Conservation (phyloP, 2,329 filamentous ascomycete species). For the Xylariaceae sp. region DNA sequence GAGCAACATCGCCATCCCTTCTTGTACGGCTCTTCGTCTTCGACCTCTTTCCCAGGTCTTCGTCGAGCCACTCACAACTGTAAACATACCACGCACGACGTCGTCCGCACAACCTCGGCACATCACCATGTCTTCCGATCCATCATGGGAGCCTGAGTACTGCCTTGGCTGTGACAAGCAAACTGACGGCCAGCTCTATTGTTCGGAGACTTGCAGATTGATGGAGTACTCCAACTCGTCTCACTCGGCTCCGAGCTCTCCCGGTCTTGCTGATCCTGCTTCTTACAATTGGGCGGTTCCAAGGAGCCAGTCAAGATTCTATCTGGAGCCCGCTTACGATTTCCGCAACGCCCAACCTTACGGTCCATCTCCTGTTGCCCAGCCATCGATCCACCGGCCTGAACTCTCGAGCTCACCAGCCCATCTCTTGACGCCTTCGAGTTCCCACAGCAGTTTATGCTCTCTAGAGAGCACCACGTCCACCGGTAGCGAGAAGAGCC, state of each 20-base stretch:
- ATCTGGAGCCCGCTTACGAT: slow-evolving; percentile 71
- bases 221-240: slow-evolving; percentile 75
- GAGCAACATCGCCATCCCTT: too few relatives aligned
- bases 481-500: slow-evolving; percentile 46
- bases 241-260: slow-evolving; percentile 56
- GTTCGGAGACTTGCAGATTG: slow-evolving; percentile 85
- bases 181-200: slow-evolving; percentile 78
- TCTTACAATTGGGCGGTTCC: slow-evolving; percentile 46
- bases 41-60: too few relatives aligned
- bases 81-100: too few relatives aligned
- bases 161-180: slow-evolving; percentile 92
- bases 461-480: slow-evolving; percentile 66
- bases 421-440: slow-evolving; percentile 62
- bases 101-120: too few relatives aligned
- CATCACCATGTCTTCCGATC: slow-evolving; percentile 50
- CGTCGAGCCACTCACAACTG: too few relatives aligned
- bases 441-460: slow-evolving; percentile 78
- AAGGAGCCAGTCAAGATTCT: slow-evolving; percentile 50
- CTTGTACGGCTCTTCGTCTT: too few relatives aligned
- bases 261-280: slow-evolving; percentile 47
- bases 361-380: slow-evolving; percentile 44
- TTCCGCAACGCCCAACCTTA: slow-evolving; percentile 63
- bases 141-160: slow-evolving; percentile 80
- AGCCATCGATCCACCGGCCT: slow-evolving; percentile 39
- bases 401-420: slow-evolving; percentile 31